These are phyloP conservation scores for Chrysoporthe cubensis DNA, from an alignment of 2,329 filamentous ascomycete species.

Conservation along the genomic window DNA sequence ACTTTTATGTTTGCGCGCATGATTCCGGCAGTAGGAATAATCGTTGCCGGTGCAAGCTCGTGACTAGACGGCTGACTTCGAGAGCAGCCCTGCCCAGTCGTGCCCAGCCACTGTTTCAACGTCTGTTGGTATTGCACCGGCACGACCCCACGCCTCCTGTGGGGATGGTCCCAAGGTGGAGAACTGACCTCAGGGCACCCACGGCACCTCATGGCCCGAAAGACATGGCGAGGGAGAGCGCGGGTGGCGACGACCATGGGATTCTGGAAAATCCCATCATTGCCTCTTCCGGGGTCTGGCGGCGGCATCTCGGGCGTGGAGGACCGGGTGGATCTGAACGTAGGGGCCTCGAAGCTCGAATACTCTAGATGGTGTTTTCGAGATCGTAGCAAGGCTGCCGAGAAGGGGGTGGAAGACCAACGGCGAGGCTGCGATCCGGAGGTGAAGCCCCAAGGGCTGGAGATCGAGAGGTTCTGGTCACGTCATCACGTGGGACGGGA, in stretches of 20 bases:
- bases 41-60: background rate
- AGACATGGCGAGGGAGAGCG: background rate
- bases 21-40: background rate
- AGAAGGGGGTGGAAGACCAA: background rate
- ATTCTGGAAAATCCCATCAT: background rate
- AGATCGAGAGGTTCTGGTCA: background rate
- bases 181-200: background rate
- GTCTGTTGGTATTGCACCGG: background rate
- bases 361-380: background rate
- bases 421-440: slow-evolving; percentile 5
- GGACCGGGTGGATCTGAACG: background rate
- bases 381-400: background rate
- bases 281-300: background rate
- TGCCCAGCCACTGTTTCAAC: background rate
- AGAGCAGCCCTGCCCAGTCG: background rate
- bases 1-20: background rate
- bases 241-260: background rate
- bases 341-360: background rate
- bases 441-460: background rate
- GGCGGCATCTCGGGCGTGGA: background rate
- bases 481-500: slow-evolving; percentile 10
- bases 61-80: background rate
- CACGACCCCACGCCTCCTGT: background rate
- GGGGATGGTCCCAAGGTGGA: background rate
- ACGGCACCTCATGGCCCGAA: background rate